These are phyloP conservation scores for Clitopilus passeckerianus DNA, from an alignment of 768 basidiomycete genomes.

Conservation along the genomic window DNA sequence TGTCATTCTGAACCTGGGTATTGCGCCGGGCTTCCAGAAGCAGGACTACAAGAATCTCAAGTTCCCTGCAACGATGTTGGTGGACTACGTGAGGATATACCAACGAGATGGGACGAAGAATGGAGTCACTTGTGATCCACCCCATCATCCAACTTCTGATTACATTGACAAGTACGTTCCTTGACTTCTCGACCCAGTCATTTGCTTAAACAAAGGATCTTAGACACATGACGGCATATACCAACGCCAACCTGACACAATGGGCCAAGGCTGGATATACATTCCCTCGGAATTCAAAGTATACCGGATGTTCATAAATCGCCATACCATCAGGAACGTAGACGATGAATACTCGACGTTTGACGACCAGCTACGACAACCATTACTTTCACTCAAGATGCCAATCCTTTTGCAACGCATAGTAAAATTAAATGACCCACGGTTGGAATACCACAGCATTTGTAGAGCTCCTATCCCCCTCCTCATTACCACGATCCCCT, in stretches of 20 bases:
- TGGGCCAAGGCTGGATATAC: conserved; percentile 75
- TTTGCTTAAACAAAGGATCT: background rate
- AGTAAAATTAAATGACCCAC: background rate
- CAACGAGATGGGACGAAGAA: conserved; percentile 70
- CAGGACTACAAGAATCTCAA: conserved; percentile 65
- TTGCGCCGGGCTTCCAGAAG: conserved; percentile 71
- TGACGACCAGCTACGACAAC: background rate
- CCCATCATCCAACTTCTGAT: conserved; percentile 66
- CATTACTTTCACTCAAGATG: background rate
- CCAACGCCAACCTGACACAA: conserved; percentile 79
- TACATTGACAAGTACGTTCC: conserved; percentile 65
- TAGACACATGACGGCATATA: conserved; percentile 49
- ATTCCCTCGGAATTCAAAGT: conserved; percentile 64
- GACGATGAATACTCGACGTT: background rate
- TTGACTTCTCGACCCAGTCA: background rate
- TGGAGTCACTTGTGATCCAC: conserved; percentile 77
- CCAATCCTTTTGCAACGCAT: background rate
- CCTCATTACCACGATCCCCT: background rate
- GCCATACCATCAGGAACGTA: background rate
- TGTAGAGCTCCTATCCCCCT: background rate
- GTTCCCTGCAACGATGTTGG: conserved; percentile 77
- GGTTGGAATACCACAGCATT: background rate
- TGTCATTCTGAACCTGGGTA: conserved; percentile 81
- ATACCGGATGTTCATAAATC: conserved; percentile 32
- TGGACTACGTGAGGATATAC: conserved; percentile 90